Evolutionary conservation across 306 rosid species (phyloP).

Genomic region (Coriaria nepalensis): DNA sequence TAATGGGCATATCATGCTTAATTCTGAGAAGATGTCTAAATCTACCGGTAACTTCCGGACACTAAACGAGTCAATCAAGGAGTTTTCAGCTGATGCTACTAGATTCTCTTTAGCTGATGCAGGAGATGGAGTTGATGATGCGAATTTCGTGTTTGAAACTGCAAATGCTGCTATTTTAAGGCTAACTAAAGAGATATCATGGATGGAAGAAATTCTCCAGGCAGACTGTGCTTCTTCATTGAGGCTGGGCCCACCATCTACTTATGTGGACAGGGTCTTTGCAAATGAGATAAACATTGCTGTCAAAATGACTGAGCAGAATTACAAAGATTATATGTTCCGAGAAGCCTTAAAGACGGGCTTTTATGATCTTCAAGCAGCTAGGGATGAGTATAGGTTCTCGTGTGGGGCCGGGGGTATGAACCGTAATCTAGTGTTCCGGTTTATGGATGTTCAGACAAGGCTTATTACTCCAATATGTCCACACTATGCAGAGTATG

Average conservation of each 20-base stretch:
- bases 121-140: constrained; percentile 91
- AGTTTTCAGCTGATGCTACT: constrained; percentile 85
- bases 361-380: constrained; percentile 78
- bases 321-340: constrained; percentile 62
- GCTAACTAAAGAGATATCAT: constrained; percentile 70
- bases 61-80: constrained; percentile 70
- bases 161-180: constrained; percentile 81
- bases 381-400: constrained; percentile 83
- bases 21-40: constrained; percentile 88
- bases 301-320: constrained; percentile 55
- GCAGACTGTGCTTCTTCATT: constrained; percentile 53
- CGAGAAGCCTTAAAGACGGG: constrained; percentile 86
- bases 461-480: constrained; percentile 81
- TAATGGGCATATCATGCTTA: constrained; percentile 85
- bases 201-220: constrained; percentile 67
- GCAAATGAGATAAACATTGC: constrained; percentile 80
- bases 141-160: constrained; percentile 82
- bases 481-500: constrained; percentile 80
- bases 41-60: constrained; percentile 93
- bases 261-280: constrained; percentile 70
- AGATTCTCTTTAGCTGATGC: constrained; percentile 93
- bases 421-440: constrained; percentile 59
- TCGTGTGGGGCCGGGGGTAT: constrained; percentile 67
- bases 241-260: constrained; percentile 70
- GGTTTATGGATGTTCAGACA: constrained; percentile 86